A percentile compares a stretch with the other conserved stretches of the same genome.
phyloP scores from a whole-genome alignment of 768 basidiomycete species.

The Suillus placidus region DNA sequence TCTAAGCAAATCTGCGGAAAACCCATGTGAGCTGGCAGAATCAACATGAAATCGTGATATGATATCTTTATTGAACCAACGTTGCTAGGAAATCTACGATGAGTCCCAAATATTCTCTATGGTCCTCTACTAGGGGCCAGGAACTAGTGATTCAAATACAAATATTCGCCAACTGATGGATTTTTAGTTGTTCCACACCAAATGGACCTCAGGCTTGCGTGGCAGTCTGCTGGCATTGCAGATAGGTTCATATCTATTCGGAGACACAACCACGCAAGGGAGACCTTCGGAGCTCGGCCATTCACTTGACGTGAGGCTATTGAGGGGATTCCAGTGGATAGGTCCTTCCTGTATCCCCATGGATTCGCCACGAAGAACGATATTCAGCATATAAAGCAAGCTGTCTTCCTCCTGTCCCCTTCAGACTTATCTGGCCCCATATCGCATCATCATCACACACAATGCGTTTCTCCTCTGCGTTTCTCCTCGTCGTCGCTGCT shows the following conservation, averaged over 20 bases:
- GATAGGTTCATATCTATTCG: neutral
- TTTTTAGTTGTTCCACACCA: neutral
- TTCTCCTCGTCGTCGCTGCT: neutral
- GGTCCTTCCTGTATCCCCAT: neutral
- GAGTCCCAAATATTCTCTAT: neutral
- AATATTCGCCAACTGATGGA: neutral
- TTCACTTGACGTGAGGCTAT: neutral
- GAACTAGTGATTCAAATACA: neutral
- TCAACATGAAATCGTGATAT: no score
- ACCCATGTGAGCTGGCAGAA: no score
- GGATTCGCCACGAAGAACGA: neutral
- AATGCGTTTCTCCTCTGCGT: neutral
- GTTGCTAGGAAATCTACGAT: no score
- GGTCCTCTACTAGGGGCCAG: no score
- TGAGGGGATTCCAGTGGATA: neutral
- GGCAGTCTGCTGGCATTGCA: neutral
- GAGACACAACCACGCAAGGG: neutral
- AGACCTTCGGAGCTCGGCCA: neutral
- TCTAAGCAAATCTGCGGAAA: no score
- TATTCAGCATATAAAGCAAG: neutral
- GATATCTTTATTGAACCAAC: no score
- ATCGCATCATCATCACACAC: neutral
- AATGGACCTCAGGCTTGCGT: neutral
- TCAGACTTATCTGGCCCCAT: neutral
- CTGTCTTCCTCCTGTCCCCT: neutral